phyloP scores from a whole-genome alignment of 2,329 filamentous ascomycete species.

The Raffaelea albimanens region DNA sequence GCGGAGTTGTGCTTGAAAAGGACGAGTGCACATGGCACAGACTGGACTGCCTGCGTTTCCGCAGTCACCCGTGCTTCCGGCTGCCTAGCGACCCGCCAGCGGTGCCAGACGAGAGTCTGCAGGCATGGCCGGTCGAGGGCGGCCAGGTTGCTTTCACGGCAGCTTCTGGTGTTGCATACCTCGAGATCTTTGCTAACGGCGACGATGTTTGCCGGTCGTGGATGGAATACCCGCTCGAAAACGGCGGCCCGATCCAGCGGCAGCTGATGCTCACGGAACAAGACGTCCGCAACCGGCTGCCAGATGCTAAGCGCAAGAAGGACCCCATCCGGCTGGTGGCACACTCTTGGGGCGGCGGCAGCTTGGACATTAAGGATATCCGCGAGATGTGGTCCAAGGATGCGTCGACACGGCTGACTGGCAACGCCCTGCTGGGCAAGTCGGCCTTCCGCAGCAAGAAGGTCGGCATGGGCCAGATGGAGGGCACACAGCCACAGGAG shows the following conservation, averaged over 20 bases:
- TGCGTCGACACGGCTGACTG: slow-evolving; percentile 63
- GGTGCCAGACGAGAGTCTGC: slow-evolving; percentile 63
- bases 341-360: slow-evolving; percentile 67
- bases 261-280: slow-evolving; percentile 67
- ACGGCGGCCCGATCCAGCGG: slow-evolving; percentile 49
- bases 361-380: slow-evolving; percentile 70
- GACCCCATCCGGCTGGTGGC: slow-evolving; percentile 55
- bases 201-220: slow-evolving; percentile 72
- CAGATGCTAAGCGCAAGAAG: slow-evolving; percentile 63
- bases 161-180: slow-evolving; percentile 70
- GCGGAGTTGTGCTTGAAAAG: slow-evolving; percentile 60
- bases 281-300: slow-evolving; percentile 61
- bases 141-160: slow-evolving; percentile 69
- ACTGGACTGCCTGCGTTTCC: slow-evolving; percentile 79
- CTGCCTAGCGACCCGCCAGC: slow-evolving; percentile 64
- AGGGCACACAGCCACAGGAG: slow-evolving; percentile 61
- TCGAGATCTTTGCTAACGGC: slow-evolving; percentile 74
- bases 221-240: slow-evolving; percentile 71
- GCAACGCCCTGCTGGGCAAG: slow-evolving; percentile 50
- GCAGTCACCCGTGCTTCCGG: slow-evolving; percentile 81
- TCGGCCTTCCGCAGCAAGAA: slow-evolving; percentile 67
- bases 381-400: slow-evolving; percentile 60
- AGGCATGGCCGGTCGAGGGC: slow-evolving; percentile 77
- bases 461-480: slow-evolving; percentile 62
- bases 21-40: slow-evolving; percentile 92